Base-by-base conservation (phyloP, 2,329 filamentous ascomycete genomes). In the Ceratocystis lukuohia region DNA sequence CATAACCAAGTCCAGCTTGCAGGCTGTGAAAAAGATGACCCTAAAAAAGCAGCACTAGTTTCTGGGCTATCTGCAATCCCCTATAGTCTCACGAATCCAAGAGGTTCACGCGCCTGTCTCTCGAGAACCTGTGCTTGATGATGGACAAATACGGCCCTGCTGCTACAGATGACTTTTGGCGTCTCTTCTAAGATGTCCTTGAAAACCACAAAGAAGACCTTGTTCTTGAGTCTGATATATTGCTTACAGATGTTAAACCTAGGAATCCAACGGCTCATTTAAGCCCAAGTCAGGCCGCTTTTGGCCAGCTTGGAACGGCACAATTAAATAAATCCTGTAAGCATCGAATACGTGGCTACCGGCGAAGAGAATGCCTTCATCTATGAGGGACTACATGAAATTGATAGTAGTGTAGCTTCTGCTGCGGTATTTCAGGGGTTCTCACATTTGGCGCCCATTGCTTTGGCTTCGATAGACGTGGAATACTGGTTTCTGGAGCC, bases 281-380 rank as follows among this genome's bases (percentile, higher is more conserved):
- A 96, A 96, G 75, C 75, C 96, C 53, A 96, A 96, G 74, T 91
- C 91, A 71, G 89, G 94, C 71, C 96, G 95, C 71, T 76, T 37
- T 96, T 46, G 80, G 82, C 30, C 84, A 84, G 2, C 84, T 93
- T 72, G 90, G 91, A 77, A 0, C 77, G 82, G 61, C 77, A 88
- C 68, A 75, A 76, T 64, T 75, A 77, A 0, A 77, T 89, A 73
- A 76, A 77, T 64, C 76, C 70, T 3, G 78, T 76, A 72, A 80
- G 72, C 71, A 81, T 77, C 22, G 72, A 71, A 44, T 74, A 72
- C n/a, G 76, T 79, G 22, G 73, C 70, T 12, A 74, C 71, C 66
- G 74, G 69, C 1, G 73, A 77, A 3, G 79, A 80, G 64, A 69
- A 71, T 0, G 70, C 72, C 0, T 80, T 84, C 57, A 70, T 74